Percentiles rank a stretch among this genome's conserved stretches.
Conservation (phyloP, 352 stramenopile species). For the Phytophthora multivora region DNA sequence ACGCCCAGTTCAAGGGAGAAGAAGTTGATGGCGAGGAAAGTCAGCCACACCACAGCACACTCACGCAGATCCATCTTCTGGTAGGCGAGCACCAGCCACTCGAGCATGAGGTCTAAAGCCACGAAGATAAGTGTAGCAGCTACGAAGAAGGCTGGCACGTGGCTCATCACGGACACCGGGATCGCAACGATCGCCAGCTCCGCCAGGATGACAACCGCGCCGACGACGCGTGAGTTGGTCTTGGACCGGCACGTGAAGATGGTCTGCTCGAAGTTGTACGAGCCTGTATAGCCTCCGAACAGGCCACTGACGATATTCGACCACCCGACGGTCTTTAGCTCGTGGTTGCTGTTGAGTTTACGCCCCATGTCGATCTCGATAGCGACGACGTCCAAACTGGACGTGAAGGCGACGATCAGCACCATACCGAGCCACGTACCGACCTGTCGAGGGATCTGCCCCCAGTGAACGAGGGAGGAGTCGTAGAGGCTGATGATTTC, state of each 20-base stretch:
- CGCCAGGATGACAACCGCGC: conserved; percentile 82
- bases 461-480: conserved; percentile 89
- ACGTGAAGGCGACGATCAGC: conserved; percentile 96
- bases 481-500: conserved; percentile 89
- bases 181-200: conserved; percentile 88
- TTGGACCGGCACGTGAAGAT: conserved; percentile 96
- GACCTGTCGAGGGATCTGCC: conserved; percentile 84
- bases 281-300: conserved; percentile 96
- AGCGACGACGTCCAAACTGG: conserved; percentile 95
- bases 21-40: conserved; percentile 93
- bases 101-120: conserved; percentile 95
- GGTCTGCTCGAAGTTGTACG: conserved; percentile 98
- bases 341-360: conserved; percentile 94
- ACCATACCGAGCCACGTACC: conserved; percentile 95
- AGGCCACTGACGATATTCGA: conserved; percentile 96
- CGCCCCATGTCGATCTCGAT: conserved; percentile 96
- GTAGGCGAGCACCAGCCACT: conserved; percentile 93
- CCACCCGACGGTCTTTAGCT: conserved; percentile 93
- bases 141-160: conserved; percentile 97
- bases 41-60: conserved; percentile 91
- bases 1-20: conserved; percentile 96
- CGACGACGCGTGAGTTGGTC: conserved; percentile 89
- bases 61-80: conserved; percentile 84
- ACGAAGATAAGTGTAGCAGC: conserved; percentile 96
- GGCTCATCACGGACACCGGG: conserved; percentile 93